phyloP scores from a whole-genome alignment of 495 filamentous ascomycete genomes.

The Hypoxylon rickii region DNA sequence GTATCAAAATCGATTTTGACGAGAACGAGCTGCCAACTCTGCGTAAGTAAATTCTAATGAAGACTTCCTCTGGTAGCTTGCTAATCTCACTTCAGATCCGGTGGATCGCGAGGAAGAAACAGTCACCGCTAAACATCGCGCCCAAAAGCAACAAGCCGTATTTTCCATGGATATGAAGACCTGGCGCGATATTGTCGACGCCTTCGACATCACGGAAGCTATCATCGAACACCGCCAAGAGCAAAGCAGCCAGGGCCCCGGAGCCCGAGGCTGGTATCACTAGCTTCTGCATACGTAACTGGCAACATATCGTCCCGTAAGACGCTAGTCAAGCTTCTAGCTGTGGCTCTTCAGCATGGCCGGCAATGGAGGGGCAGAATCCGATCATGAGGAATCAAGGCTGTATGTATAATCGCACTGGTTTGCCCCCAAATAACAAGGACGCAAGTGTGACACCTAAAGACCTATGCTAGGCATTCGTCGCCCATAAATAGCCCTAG shows the following conservation, averaged over 20 bases:
- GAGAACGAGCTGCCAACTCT: slow-evolving; percentile 69
- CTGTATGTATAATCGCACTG: too few relatives aligned
- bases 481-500: too few relatives aligned
- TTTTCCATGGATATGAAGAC: slow-evolving; percentile 80
- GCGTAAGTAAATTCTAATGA: slow-evolving; percentile 55
- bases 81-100: slow-evolving; percentile 22
- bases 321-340: too few relatives aligned
- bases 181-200: slow-evolving; percentile 76
- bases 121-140: slow-evolving; percentile 40
- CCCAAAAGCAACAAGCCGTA: slow-evolving; percentile 78
- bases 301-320: neutral
- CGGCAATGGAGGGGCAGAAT: too few relatives aligned
- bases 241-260: slow-evolving; percentile 57
- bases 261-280: slow-evolving; percentile 77
- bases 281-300: slow-evolving; percentile 37
- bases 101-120: slow-evolving; percentile 33
- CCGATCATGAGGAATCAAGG: too few relatives aligned
- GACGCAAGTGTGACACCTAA: too few relatives aligned
- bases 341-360: too few relatives aligned
- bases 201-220: slow-evolving; percentile 72
- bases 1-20: slow-evolving; percentile 67
- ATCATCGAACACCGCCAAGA: slow-evolving; percentile 85
- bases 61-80: slow-evolving; percentile 10
- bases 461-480: too few relatives aligned
- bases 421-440: too few relatives aligned